Percentiles rank a stretch among this genome's conserved stretches.
phyloP scores from a whole-genome alignment of 495 filamentous ascomycete genomes.

The Aspergillus funiculosus region DNA sequence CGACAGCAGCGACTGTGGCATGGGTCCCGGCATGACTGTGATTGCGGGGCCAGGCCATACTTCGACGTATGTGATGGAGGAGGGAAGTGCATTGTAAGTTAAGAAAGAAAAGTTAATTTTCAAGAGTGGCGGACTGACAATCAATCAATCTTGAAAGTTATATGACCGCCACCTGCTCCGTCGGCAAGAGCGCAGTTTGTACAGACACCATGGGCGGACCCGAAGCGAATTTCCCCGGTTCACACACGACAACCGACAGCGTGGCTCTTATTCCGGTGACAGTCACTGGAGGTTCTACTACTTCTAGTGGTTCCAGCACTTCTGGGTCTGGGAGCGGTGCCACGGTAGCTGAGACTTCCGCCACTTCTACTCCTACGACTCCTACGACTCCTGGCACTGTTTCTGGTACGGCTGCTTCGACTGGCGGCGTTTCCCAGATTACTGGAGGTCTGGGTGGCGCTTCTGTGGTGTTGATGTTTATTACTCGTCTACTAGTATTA shows the following conservation, averaged over 20 bases:
- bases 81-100: slow-evolving; percentile 15
- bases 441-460: no score
- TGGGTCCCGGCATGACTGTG: slow-evolving; percentile 28
- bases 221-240: slow-evolving; percentile 24
- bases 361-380: no score
- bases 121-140: neutral
- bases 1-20: slow-evolving; percentile 27
- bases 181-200: slow-evolving; percentile 33
- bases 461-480: no score
- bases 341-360: no score
- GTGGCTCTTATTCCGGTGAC: slow-evolving; percentile 28
- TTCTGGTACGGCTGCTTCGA: no score
- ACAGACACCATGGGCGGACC: slow-evolving; percentile 24
- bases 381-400: no score
- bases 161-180: slow-evolving; percentile 26
- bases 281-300: slow-evolving; percentile 27
- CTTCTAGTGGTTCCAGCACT: no score
- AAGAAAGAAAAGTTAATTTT: neutral
- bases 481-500: no score
- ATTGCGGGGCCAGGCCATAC: slow-evolving; percentile 28
- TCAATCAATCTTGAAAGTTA: slow-evolving; percentile 17
- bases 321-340: no score
- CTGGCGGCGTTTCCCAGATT: no score
- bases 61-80: slow-evolving; percentile 17
- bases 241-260: slow-evolving; percentile 19